Conservation (phyloP, 441 rosid genomes). For the Syzygium syzygioides region DNA sequence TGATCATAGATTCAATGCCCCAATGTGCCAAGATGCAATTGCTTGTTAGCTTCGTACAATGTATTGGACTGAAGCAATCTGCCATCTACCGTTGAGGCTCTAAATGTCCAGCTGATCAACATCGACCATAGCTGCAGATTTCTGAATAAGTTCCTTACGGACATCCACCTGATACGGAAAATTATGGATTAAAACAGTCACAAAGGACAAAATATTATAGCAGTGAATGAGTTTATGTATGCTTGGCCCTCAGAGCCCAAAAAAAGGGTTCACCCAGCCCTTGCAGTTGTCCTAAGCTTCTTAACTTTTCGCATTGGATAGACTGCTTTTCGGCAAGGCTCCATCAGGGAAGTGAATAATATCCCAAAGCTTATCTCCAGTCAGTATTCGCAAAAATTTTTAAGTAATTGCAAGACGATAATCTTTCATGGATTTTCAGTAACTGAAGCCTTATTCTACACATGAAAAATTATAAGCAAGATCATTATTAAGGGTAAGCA, state of each 20-base stretch:
- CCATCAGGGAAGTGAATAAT: background rate
- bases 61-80: background rate
- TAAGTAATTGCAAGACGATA: background rate
- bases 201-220: background rate
- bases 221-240: background rate
- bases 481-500: background rate
- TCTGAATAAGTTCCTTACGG: constrained; percentile 71
- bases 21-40: background rate
- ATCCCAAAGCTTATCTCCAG: background rate
- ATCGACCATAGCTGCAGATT: constrained; percentile 47
- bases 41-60: background rate
- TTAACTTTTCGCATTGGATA: background rate
- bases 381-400: background rate
- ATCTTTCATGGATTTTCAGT: background rate
- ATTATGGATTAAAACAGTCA: background rate
- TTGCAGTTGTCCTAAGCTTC: background rate
- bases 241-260: background rate
- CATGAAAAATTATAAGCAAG: background rate
- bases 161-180: constrained; percentile 50
- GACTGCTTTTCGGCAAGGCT: background rate
- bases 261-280: background rate
- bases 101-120: constrained; percentile 73
- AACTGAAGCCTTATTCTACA: background rate
- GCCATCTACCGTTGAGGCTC: background rate
- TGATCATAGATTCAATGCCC: background rate